Percentiles rank a stretch among this genome's conserved stretches.
Conservation (phyloP, 306 rosid genomes). For the Rosa chinensis region DNA sequence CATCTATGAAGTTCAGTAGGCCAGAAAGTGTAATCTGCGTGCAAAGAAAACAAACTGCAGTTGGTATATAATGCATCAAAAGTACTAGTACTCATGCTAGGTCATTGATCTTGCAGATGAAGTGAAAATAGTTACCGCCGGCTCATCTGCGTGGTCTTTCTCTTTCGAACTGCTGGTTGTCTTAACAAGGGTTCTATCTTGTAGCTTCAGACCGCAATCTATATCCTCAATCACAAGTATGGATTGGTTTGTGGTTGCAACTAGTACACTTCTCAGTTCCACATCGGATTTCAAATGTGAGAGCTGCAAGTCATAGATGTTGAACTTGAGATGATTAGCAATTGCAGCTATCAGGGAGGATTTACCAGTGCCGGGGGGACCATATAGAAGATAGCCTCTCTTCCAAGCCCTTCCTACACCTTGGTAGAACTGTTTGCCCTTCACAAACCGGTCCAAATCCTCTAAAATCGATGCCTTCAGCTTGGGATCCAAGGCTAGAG, state of each 20-base stretch:
- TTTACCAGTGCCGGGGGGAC: slow-evolving; percentile 36
- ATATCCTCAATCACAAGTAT: slow-evolving; percentile 36
- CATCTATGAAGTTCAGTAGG: slow-evolving; percentile 37
- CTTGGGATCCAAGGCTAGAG: slow-evolving; percentile 31
- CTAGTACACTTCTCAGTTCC: slow-evolving; percentile 28
- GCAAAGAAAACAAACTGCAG: background rate
- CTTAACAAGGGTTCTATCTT: background rate
- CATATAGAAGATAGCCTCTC: slow-evolving; percentile 34
- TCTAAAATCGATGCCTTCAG: slow-evolving; percentile 22
- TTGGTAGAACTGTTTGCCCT: slow-evolving; percentile 27
- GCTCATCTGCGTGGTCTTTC: background rate
- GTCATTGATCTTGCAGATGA: background rate
- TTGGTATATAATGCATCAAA: background rate
- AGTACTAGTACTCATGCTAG: background rate
- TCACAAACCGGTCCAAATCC: slow-evolving; percentile 31
- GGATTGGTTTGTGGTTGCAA: slow-evolving; percentile 18
- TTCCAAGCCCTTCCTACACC: slow-evolving; percentile 36
- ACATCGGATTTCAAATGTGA: slow-evolving; percentile 16
- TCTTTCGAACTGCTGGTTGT: background rate
- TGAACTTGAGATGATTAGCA: slow-evolving; percentile 33
- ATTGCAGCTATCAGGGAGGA: slow-evolving; percentile 35
- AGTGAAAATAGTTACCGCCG: background rate
- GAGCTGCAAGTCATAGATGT: slow-evolving; percentile 35
- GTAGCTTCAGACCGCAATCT: slow-evolving; percentile 25
- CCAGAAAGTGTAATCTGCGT: slow-evolving; percentile 29